phyloP scores from a whole-genome alignment of 2,329 filamentous ascomycete species.

The Juglanconis sp. region DNA sequence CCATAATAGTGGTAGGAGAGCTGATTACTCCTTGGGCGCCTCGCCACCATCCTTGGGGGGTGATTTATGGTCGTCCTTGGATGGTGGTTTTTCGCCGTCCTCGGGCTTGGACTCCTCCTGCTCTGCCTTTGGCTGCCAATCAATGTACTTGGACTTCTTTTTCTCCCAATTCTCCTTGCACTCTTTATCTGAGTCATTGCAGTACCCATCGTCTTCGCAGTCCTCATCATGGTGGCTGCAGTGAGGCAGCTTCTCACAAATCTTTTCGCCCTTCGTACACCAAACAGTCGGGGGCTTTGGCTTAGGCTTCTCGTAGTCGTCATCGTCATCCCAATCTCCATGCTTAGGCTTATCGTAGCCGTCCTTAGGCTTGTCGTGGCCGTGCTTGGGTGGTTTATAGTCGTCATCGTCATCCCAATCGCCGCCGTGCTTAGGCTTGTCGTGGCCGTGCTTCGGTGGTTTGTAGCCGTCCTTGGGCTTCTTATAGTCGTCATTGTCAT shows the following conservation, averaged over 20 bases:
- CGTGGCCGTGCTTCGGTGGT: too few species aligned
- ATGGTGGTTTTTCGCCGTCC: not conserved
- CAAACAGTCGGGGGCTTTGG: not conserved
- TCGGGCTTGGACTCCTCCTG: not conserved
- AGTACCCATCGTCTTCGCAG: not conserved
- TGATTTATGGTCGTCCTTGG: too few species aligned
- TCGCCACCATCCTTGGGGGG: too few species aligned
- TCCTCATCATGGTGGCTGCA: not conserved
- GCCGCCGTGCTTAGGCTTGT: too few species aligned
- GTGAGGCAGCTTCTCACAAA: not conserved
- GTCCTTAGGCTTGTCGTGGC: not conserved
- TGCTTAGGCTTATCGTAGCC: not conserved
- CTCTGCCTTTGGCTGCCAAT: not conserved
- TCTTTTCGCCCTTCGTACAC: not conserved
- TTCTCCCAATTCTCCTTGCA: not conserved
- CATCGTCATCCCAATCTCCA: too few species aligned
- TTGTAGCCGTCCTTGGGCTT: not conserved
- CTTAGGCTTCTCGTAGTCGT: not conserved
- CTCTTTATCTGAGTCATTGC: not conserved
- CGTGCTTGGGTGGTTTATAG: not conserved
- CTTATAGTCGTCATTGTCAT: not conserved
- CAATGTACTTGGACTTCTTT: not conserved
- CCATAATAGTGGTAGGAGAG: too few species aligned
- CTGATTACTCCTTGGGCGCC: too few species aligned
- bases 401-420: not conserved